These are phyloP conservation scores for Quaeritorhiza haematococci DNA, from an alignment of 371 early-diverging fungal genomes.

Conservation along the genomic window DNA sequence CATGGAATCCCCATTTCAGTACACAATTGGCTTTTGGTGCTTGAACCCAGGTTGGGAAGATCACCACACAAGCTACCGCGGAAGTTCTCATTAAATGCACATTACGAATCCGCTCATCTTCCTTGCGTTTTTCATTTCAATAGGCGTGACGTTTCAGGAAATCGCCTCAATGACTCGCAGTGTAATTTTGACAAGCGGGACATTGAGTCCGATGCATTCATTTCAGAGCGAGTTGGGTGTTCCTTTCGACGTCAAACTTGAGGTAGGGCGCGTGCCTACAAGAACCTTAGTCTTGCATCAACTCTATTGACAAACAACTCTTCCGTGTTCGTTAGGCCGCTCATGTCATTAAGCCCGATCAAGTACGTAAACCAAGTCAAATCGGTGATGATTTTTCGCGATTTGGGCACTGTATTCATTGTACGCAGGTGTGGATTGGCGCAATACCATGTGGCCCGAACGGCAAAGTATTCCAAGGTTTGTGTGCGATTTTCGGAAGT, in stretches of 20 bases:
- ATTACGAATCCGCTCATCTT: constrained; percentile 43
- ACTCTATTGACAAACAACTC: no score
- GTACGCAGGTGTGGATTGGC: constrained; percentile 16
- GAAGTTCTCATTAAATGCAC: no score
- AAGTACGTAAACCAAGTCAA: no score
- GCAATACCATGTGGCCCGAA: neutral
- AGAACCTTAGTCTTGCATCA: no score
- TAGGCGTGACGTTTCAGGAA: no score
- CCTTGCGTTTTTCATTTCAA: constrained; percentile 1
- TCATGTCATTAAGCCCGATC: constrained; percentile 21
- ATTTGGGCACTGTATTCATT: no score
- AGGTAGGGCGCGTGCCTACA: constrained; percentile 30
- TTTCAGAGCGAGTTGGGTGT: constrained; percentile 23
- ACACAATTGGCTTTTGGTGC: constrained; percentile 30
- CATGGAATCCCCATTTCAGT: no score
- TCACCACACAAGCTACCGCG: no score
- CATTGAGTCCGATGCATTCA: constrained; percentile 39
- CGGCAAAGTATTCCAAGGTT: constrained; percentile 19
- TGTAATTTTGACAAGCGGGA: constrained; percentile 33
- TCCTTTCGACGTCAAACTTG: constrained; percentile 20
- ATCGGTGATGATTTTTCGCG: no score
- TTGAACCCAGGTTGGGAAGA: no score
- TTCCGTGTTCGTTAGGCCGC: no score
- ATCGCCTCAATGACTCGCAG: neutral
- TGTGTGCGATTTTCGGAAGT: constrained; percentile 22